Percentiles rank a stretch among this genome's conserved stretches.
Evolutionary conservation across 2,329 filamentous ascomycete genomes (phyloP).

Genomic region (Allantophomopsis cytisporea): DNA sequence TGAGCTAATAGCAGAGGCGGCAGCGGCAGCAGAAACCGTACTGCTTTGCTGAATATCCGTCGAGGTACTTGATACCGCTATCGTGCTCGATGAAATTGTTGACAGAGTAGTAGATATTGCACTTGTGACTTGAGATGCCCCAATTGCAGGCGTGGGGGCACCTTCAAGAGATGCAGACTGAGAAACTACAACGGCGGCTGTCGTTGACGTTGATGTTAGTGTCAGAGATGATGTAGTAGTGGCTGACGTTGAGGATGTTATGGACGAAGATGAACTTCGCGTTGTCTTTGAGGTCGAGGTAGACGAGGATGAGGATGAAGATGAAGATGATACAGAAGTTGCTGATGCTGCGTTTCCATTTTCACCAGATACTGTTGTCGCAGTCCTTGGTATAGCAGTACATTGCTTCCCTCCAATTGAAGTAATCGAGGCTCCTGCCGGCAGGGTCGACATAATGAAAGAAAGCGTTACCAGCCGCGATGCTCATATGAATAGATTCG

Average conservation of each 20-base stretch:
- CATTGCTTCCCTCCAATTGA: conserved; percentile 32
- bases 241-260: too few species aligned
- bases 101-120: too few species aligned
- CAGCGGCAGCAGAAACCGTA: too few species aligned
- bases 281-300: conserved; percentile 1
- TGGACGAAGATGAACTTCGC: background rate
- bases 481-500: background rate
- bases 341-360: conserved; percentile 6
- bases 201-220: background rate
- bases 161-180: background rate
- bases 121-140: too few species aligned
- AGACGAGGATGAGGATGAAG: conserved; percentile 1
- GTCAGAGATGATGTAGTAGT: background rate
- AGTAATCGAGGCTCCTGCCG: conserved; percentile 29
- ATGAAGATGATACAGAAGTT: too few species aligned
- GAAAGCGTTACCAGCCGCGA: background rate
- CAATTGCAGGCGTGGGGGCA: background rate
- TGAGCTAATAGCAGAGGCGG: too few species aligned
- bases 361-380: background rate
- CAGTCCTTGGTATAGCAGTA: conserved; percentile 30
- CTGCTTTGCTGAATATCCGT: too few species aligned
- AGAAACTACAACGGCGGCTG: background rate
- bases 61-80: too few species aligned
- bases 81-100: too few species aligned
- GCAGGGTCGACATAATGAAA: conserved; percentile 13